Evolutionary conservation across 176 grass and related monocot species (phyloP).

Genomic region (Zoysia pacifica): DNA sequence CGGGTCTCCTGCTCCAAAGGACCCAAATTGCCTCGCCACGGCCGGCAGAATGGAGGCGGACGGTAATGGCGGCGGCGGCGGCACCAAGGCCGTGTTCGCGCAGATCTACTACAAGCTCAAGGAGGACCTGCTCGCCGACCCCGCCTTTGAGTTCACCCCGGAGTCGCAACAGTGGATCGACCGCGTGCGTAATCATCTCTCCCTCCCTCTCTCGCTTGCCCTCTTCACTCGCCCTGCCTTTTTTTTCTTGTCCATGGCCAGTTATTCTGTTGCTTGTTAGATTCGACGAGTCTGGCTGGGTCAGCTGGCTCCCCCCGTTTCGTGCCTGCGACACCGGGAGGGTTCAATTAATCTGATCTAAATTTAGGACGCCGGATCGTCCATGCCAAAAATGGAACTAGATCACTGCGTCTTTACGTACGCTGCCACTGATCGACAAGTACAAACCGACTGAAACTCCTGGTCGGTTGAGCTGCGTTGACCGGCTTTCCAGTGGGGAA

Average conservation of each 20-base stretch:
- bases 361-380: not conserved
- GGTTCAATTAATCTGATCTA: constrained; percentile 13
- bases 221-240: no score
- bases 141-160: constrained; percentile 80
- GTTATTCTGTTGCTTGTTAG: not conserved
- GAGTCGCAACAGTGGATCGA: constrained; percentile 87
- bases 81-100: constrained; percentile 46
- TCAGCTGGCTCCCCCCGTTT: not conserved
- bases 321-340: not conserved
- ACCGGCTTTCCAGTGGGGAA: not conserved
- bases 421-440: not conserved
- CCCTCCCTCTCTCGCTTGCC: not conserved
- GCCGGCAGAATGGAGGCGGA: no score
- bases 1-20: no score
- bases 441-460: not conserved
- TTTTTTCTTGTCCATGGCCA: not conserved
- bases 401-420: not conserved
- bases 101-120: constrained; percentile 81
- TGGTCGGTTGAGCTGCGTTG: not conserved
- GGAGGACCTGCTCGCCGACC: constrained; percentile 70
- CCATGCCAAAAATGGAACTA: no score
- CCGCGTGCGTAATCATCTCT: constrained; percentile 30
- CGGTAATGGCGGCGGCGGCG: constrained; percentile 34
- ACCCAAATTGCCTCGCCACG: not conserved
- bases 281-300: not conserved